A percentile compares a stretch with the other conserved stretches of the same genome.
phyloP scores from a whole-genome alignment of 352 stramenopile species.

The Pythium guiyangense region DNA sequence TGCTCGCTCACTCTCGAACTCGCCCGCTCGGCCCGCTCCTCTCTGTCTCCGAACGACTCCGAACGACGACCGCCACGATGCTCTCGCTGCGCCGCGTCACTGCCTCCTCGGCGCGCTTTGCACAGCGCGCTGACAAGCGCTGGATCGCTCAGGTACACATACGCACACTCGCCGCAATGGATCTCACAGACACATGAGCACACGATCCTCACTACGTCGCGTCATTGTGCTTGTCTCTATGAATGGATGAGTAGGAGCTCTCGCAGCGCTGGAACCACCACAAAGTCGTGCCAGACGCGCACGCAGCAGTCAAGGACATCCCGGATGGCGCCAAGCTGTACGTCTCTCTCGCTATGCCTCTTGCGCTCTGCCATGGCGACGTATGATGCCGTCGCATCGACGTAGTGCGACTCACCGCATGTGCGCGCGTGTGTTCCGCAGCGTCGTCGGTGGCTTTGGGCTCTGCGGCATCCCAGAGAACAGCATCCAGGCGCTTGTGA shows the following conservation, averaged over 20 bases:
- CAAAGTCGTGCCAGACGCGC: slow-evolving; percentile 69
- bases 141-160: slow-evolving; percentile 3
- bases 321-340: slow-evolving; percentile 66
- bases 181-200: too few species aligned
- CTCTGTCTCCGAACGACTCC: too few species aligned
- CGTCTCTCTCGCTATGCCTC: neutral
- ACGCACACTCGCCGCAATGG: neutral
- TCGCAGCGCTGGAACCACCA: slow-evolving; percentile 25
- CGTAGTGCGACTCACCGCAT: too few species aligned
- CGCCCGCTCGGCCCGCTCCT: neutral
- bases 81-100: slow-evolving; percentile 2
- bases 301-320: slow-evolving; percentile 77
- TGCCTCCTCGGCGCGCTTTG: neutral
- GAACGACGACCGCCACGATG: neutral
- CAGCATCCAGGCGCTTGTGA: slow-evolving; percentile 80
- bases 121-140: neutral
- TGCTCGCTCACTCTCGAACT: neutral
- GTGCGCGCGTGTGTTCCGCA: slow-evolving; percentile 8
- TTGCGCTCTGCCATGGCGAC: neutral
- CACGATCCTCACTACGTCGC: too few species aligned
- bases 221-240: too few species aligned
- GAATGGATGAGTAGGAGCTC: slow-evolving; percentile 1
- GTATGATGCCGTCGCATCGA: too few species aligned
- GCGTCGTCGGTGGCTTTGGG: slow-evolving; percentile 87
- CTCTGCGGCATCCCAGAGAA: slow-evolving; percentile 92